These are phyloP conservation scores for Xylariales sp. DNA, from an alignment of 2,329 filamentous ascomycete genomes.

Conservation along the genomic window DNA sequence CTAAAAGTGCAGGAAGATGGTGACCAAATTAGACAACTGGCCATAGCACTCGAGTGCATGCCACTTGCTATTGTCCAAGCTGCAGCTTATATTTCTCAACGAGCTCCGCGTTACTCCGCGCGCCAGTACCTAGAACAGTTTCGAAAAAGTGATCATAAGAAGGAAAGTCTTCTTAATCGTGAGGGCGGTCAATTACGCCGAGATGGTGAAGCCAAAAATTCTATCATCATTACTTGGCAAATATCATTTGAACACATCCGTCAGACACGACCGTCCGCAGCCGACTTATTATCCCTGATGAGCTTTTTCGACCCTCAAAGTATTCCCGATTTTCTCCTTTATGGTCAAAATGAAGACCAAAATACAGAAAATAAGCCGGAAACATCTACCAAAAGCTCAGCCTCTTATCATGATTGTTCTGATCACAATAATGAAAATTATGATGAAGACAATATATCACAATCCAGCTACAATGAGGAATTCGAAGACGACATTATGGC, in stretches of 20 bases:
- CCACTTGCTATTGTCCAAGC: too few species aligned
- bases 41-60: conserved; percentile 22
- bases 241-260: too few species aligned
- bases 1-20: conserved; percentile 10
- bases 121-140: conserved; percentile 33
- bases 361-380: conserved; percentile 5
- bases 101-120: conserved; percentile 22
- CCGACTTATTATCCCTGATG: background rate
- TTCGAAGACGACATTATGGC: conserved; percentile 28
- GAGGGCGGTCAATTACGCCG: conserved; percentile 26
- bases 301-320: too few species aligned
- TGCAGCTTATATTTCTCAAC: conserved; percentile 24
- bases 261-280: conserved; percentile 10
- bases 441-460: too few species aligned
- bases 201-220: conserved; percentile 26
- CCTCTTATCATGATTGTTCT: too few species aligned
- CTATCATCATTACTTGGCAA: too few species aligned
- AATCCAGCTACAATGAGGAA: conserved; percentile 4
- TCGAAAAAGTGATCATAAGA: conserved; percentile 22
- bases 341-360: background rate
- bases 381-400: too few species aligned
- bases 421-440: too few species aligned
- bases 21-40: conserved; percentile 15
- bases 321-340: background rate
- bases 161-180: too few species aligned